Conservation (phyloP, 2,329 filamentous ascomycete species). For the Calonectria hawksworthii region DNA sequence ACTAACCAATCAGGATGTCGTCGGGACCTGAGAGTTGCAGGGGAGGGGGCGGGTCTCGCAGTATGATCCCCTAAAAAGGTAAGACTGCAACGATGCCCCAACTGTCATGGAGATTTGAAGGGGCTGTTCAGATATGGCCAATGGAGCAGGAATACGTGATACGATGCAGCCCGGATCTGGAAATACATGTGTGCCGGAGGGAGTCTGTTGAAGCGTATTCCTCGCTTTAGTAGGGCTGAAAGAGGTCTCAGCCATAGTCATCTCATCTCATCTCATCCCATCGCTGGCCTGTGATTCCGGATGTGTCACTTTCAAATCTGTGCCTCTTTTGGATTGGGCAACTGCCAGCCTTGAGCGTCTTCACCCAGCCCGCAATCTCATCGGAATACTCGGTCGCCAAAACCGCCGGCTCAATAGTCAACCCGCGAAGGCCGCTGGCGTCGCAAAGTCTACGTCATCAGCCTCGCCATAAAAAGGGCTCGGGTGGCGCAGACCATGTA, state of each 20-base stretch:
- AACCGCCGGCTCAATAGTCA: background rate
- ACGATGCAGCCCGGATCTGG: conserved; percentile 20
- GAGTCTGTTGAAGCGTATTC: background rate
- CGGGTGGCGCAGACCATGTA: background rate
- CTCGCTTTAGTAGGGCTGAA: conserved; percentile 18
- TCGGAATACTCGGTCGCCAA: conserved; percentile 1
- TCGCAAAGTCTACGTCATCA: conserved; percentile 18
- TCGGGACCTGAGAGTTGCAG: background rate
- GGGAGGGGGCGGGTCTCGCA: conserved; percentile 18
- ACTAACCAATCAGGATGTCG: background rate
- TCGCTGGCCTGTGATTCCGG: background rate
- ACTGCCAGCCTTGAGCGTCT: no score
- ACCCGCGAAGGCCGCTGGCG: background rate
- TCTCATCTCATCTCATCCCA: background rate
- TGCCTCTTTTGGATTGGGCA: background rate
- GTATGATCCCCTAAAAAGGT: conserved; percentile 24
- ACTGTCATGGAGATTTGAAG: background rate
- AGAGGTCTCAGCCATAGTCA: background rate
- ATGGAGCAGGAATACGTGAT: conserved; percentile 22
- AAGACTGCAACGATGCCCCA: background rate
- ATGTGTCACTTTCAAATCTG: no score
- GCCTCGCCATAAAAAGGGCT: background rate
- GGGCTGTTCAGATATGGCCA: conserved; percentile 13
- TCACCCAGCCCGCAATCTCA: background rate
- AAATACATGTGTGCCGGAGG: background rate